Evolutionary conservation across 2,329 filamentous ascomycete genomes (phyloP), one percentile per base, ranked within the genome.

Genomic region (Verticillium nonalfalfae): DNA sequence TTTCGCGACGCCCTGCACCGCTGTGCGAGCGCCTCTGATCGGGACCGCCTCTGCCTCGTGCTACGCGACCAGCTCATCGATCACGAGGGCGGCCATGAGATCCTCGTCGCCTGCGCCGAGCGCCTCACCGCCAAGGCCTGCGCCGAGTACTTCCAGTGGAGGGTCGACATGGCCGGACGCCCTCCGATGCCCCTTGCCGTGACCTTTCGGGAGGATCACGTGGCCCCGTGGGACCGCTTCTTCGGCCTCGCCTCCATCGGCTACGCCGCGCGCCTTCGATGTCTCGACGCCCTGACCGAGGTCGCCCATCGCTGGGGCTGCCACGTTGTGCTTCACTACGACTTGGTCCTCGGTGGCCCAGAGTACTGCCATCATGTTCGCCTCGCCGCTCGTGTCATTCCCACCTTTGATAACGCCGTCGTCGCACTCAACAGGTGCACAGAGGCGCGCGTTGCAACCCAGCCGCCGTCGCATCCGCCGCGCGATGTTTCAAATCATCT

Each of bases 341-440:
- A 61, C 39, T 61, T 31, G 59, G 58, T 45, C 54, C 60, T 60
- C 35, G 62, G 52, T 39, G 61, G 62, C 13, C 56, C 57, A 55
- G 62, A 64, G 57, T 65, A 65, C 50, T 65, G 50, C 18, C 52
- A 61, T n/a, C 26, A 59, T 15, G 59, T 65, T 18, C 36, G 56
- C 56, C 50, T 58, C 13, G 58, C 58, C 26, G 62, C 62, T 11
- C 36, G 54, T 21, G 10, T 50, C 18, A 33, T 33, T 56, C n/a
- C 57, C 13, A 13, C 36, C 35, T 18, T 60, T 34, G 56, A 50
- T 58, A 14, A 31, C 58, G 35, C 59, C 54, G 40, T 14, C 31
- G 40, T 50, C n/a, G 45, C n/a, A 2, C 45, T 50, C 45, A 50
- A 50, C 45, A 7, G 45, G n/a, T 50, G 45, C 45, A 50, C 21